phyloP scores from a whole-genome alignment of 306 rosid genomes.

The Vigna mungo region DNA sequence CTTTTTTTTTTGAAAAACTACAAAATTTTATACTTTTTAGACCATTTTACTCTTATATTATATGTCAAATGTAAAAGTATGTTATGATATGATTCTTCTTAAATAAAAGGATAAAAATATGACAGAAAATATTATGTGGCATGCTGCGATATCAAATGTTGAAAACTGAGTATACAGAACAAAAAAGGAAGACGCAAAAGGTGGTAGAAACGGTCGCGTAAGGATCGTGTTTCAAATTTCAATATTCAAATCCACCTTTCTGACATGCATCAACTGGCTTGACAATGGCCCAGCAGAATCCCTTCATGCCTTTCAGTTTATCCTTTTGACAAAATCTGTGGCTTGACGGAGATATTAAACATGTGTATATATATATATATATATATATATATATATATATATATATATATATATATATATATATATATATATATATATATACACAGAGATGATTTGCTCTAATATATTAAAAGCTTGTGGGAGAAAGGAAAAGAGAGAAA shows the following conservation, averaged over 20 bases:
- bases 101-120: too few species aligned
- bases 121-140: too few species aligned
- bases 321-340: neutral
- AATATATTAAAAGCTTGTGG: neutral
- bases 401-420: too few species aligned
- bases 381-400: too few species aligned
- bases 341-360: neutral
- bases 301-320: neutral
- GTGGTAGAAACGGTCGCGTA: neutral
- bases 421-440: too few species aligned
- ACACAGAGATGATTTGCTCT: neutral
- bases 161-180: neutral
- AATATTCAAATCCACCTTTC: neutral
- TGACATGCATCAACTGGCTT: neutral
- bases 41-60: too few species aligned
- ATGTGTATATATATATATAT: too few species aligned
- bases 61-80: too few species aligned
- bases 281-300: neutral
- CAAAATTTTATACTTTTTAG: too few species aligned
- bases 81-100: too few species aligned
- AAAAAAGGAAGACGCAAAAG: neutral
- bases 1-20: too few species aligned
- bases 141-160: neutral
- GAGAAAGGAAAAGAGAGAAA: slow-evolving; percentile 15
- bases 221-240: slow-evolving; percentile 4